These are phyloP conservation scores for Sporothrix globosa DNA, from an alignment of 2,329 filamentous ascomycete genomes.

Conservation along the genomic window DNA sequence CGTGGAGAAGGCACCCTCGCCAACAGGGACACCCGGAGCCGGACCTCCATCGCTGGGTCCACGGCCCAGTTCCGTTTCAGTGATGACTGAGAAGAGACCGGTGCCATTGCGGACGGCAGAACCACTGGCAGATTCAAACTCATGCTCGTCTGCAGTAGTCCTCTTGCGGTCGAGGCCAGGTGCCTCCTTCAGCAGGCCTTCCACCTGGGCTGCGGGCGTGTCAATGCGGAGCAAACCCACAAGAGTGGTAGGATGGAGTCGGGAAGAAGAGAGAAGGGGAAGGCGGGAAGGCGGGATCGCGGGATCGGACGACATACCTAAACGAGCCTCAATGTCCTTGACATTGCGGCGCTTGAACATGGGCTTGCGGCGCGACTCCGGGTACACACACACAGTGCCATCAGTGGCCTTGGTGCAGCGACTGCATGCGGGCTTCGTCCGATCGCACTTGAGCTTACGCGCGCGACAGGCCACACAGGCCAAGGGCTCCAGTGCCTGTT, in stretches of 20 bases:
- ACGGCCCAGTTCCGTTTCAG: neutral
- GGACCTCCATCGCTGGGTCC: neutral
- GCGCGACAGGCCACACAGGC: constrained; percentile 83
- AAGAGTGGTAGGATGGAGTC: too few species aligned
- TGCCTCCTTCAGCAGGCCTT: constrained; percentile 73
- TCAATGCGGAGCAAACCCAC: neutral
- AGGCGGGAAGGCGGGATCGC: too few species aligned
- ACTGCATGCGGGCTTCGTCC: constrained; percentile 74
- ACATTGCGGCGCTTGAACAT: constrained; percentile 88
- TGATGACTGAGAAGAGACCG: constrained; percentile 18
- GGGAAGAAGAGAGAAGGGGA: too few species aligned
- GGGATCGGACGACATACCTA: constrained; percentile 60
- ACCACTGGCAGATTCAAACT: neutral
- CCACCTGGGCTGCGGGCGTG: constrained; percentile 68
- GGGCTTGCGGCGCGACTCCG: constrained; percentile 85
- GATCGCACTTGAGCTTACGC: constrained; percentile 86
- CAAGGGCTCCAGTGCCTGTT: constrained; percentile 53
- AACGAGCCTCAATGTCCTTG: constrained; percentile 81
- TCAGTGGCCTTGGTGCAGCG: constrained; percentile 72
- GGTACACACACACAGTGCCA: constrained; percentile 76
- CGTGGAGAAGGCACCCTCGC: constrained; percentile 45
- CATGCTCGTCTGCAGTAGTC: neutral
- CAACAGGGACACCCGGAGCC: neutral
- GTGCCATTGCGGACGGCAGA: neutral
- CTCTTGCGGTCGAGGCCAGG: constrained; percentile 37